A percentile compares a stretch with the other conserved stretches of the same genome.
Conservation (phyloP, 2,329 filamentous ascomycete species). For the Ophiostoma triangulosporum region DNA sequence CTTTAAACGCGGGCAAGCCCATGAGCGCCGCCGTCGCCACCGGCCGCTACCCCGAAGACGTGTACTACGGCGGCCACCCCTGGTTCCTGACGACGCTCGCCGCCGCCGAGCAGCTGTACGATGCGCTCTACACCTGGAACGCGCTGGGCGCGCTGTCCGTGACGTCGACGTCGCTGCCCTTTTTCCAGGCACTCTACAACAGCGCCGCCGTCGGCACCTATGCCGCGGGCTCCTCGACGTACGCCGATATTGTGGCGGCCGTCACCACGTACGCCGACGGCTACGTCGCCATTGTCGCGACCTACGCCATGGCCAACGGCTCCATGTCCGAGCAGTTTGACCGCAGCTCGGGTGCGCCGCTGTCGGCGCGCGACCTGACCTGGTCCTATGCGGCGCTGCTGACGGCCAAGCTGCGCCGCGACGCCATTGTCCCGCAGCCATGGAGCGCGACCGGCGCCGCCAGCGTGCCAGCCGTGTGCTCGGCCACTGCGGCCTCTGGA, state of each 20-base stretch:
- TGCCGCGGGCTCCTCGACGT: constrained; percentile 29
- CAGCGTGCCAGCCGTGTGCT: constrained; percentile 34
- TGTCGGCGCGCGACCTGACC: constrained; percentile 54
- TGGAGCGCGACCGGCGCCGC: constrained; percentile 21
- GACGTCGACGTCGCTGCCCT: constrained; percentile 49
- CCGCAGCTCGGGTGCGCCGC: constrained; percentile 33
- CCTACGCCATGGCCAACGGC: constrained; percentile 50
- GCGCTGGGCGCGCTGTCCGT: constrained; percentile 48
- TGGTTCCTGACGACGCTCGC: constrained; percentile 62
- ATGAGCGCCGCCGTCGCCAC: constrained; percentile 46
- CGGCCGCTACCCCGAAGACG: constrained; percentile 58
- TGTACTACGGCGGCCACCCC: constrained; percentile 66
- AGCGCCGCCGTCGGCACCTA: constrained; percentile 50
- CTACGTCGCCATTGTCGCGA: constrained; percentile 47
- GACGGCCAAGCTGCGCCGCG: constrained; percentile 44
- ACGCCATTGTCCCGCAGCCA: constrained; percentile 40
- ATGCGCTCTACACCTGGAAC: constrained; percentile 61
- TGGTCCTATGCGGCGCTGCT: constrained; percentile 64
- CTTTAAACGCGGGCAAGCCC: constrained; percentile 52
- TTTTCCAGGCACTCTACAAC: constrained; percentile 55
- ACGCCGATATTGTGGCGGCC: constrained; percentile 42
- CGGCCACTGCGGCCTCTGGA: constrained; percentile 31
- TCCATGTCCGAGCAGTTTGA: constrained; percentile 41
- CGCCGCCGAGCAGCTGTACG: constrained; percentile 68
- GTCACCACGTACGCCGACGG: constrained; percentile 45